Conservation (phyloP, 169 alveolate genomes). For the Cryptosporidium ubiquitum region DNA sequence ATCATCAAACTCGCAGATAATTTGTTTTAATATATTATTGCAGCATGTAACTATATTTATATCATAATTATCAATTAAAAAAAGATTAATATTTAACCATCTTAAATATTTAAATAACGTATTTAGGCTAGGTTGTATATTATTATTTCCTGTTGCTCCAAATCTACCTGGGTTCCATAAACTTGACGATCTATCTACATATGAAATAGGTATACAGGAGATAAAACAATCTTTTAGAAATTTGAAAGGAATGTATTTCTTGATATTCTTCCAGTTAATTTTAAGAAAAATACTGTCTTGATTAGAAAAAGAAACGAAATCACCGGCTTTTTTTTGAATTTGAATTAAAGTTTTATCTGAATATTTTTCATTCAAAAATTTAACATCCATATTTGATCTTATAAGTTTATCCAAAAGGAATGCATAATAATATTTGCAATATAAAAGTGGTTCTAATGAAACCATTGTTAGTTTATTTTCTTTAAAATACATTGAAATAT, state of each 20-base stretch:
- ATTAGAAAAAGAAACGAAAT: neutral
- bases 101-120: constrained; percentile 18
- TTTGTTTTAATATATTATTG: constrained; percentile 6
- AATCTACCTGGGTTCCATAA: constrained; percentile 62
- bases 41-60: constrained; percentile 6
- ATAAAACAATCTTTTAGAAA: constrained; percentile 23
- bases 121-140: neutral
- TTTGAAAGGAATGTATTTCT: constrained; percentile 20
- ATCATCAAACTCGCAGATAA: constrained; percentile 48
- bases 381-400: neutral
- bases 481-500: neutral
- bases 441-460: constrained; percentile 43
- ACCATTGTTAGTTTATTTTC: neutral
- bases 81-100: constrained; percentile 35
- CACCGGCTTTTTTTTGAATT: neutral
- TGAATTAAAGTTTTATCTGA: neutral
- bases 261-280: neutral
- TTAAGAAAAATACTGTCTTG: neutral
- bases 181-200: constrained; percentile 24
- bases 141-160: constrained; percentile 53
- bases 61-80: constrained; percentile 4
- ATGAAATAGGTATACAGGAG: constrained; percentile 33
- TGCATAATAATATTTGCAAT: constrained; percentile 27
- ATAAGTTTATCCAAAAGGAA: neutral
- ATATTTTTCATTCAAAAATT: neutral